phyloP scores from a whole-genome alignment of 768 basidiomycete species.

The Leucosporidium creatinivorum region DNA sequence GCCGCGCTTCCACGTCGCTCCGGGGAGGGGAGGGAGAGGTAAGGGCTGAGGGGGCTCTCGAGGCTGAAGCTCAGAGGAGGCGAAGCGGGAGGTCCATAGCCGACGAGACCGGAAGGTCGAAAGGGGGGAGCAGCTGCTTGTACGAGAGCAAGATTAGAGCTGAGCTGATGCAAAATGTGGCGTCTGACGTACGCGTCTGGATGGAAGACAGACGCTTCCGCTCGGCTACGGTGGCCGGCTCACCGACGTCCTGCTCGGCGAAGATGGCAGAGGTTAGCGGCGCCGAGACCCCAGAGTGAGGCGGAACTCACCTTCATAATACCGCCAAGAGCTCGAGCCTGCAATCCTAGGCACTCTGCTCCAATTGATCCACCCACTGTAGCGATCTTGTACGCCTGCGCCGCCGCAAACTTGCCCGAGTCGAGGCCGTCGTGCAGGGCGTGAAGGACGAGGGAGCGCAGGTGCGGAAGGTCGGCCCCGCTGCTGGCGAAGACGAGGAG shows the following conservation, averaged over 20 bases:
- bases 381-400: neutral
- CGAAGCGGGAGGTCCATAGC: no score
- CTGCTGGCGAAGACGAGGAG: conserved; percentile 74
- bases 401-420: neutral
- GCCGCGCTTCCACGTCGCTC: no score
- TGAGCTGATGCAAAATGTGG: no score
- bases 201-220: no score
- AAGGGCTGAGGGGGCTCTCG: no score
- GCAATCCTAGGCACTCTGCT: neutral
- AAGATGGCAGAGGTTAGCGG: neutral
- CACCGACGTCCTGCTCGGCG: neutral
- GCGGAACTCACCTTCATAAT: neutral
- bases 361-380: neutral
- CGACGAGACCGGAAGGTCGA: no score
- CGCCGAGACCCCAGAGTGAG: neutral
- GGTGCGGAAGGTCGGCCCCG: conserved; percentile 61
- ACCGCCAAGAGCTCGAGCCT: neutral
- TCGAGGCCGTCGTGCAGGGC: neutral
- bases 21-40: no score
- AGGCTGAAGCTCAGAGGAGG: no score
- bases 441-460: conserved; percentile 45
- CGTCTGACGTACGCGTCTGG: no score
- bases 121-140: no score
- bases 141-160: no score
- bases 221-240: no score